Evolutionary conservation across 345 rosid genomes (phyloP).

Genomic region (Eutrema heterophyllum): DNA sequence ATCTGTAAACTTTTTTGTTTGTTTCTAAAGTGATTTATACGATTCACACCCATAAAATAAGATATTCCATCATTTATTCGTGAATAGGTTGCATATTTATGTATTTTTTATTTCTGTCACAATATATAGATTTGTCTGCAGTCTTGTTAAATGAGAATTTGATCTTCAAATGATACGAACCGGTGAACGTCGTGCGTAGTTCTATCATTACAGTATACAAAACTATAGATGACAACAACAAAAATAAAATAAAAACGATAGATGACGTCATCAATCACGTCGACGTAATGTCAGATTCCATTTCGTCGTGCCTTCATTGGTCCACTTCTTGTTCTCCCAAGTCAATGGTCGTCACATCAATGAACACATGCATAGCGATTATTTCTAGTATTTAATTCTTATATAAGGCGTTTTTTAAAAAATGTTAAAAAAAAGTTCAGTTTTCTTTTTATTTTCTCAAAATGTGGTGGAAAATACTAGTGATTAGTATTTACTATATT

Average conservation of each 20-base stretch:
- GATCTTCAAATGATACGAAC: background rate
- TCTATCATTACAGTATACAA: background rate
- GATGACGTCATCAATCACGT: background rate
- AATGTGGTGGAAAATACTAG: too few species aligned
- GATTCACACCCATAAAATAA: too few species aligned
- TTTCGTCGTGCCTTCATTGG: background rate
- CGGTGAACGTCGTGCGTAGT: background rate
- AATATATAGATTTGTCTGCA: background rate
- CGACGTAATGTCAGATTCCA: background rate
- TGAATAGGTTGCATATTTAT: too few species aligned
- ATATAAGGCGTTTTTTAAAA: background rate
- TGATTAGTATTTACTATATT: background rate
- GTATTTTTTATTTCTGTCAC: background rate
- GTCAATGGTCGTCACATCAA: background rate
- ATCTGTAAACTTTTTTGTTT: too few species aligned
- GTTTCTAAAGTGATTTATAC: too few species aligned
- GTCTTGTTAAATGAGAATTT: background rate
- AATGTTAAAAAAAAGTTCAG: too few species aligned
- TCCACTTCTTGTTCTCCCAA: background rate
- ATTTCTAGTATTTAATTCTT: background rate
- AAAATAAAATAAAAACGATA: too few species aligned
- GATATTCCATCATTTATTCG: too few species aligned
- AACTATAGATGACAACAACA: background rate
- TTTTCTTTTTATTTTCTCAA: too few species aligned
- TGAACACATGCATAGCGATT: background rate